Percentiles rank a stretch among this genome's conserved stretches.
phyloP scores from a whole-genome alignment of 352 stramenopile genomes.

The Phytopythium cucurbitacearum region DNA sequence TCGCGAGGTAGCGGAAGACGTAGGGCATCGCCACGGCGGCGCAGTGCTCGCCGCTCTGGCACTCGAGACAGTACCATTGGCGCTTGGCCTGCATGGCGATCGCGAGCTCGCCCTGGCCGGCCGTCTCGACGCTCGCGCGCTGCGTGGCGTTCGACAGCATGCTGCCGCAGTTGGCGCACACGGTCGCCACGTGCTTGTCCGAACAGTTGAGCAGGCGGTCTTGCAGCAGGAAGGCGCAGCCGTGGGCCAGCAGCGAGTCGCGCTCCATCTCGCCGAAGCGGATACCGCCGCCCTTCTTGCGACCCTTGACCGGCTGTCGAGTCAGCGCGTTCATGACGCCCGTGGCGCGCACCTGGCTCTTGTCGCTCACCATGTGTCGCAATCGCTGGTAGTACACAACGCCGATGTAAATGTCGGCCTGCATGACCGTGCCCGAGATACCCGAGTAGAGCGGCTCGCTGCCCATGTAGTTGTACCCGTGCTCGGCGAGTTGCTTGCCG shows the following conservation, averaged over 20 bases:
- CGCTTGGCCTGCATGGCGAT: conserved; percentile 86
- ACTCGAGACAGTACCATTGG: conserved; percentile 84
- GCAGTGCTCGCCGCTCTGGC: conserved; percentile 87
- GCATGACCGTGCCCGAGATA: conserved; percentile 97
- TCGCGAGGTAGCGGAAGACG: conserved; percentile 98
- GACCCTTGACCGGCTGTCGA: conserved; percentile 98
- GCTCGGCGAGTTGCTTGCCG: conserved; percentile 95
- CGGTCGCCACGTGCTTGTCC: conserved; percentile 97
- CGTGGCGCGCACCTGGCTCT: conserved; percentile 98
- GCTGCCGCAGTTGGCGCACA: conserved; percentile 91
- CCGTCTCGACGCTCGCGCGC: conserved; percentile 73
- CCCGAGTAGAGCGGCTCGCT: conserved; percentile 99
- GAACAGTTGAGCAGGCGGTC: conserved; percentile 99
- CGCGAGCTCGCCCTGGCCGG: conserved; percentile 77
- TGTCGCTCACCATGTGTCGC: conserved; percentile 99
- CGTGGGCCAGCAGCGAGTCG: conserved; percentile 98
- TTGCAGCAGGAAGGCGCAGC: conserved; percentile 95
- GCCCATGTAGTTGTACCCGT: conserved; percentile 98
- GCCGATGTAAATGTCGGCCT: conserved; percentile 99
- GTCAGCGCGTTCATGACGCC: conserved; percentile 99
- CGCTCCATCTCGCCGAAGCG: conserved; percentile 99
- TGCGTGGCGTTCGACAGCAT: conserved; percentile 87
- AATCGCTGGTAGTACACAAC: conserved; percentile 99
- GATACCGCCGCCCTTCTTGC: conserved; percentile 99
- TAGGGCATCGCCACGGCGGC: conserved; percentile 97